Evolutionary conservation across 257 asterid species (phyloP).

Genomic region (Cordia subcordata): DNA sequence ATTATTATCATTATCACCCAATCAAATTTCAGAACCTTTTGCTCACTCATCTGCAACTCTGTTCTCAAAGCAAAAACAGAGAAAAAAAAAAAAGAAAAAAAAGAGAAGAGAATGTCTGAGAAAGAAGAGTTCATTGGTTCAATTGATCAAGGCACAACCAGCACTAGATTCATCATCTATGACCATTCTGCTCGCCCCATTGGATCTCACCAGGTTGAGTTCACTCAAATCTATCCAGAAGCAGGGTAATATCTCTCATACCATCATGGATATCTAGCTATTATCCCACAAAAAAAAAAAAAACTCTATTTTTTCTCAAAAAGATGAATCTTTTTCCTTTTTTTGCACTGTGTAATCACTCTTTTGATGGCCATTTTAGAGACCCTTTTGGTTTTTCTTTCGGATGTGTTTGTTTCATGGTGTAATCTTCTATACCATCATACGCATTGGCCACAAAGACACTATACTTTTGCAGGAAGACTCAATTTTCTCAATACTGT

Average conservation of each 20-base stretch:
- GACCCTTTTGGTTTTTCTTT: too few species aligned
- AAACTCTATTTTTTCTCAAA: background rate
- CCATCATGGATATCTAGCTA: background rate
- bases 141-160: slow-evolving; percentile 94
- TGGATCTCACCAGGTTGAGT: slow-evolving; percentile 89
- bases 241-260: slow-evolving; percentile 50
- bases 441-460: too few species aligned
- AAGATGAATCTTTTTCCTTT: background rate
- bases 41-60: too few species aligned
- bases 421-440: too few species aligned
- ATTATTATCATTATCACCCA: too few species aligned
- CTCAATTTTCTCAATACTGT: too few species aligned
- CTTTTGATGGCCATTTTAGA: background rate
- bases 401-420: too few species aligned
- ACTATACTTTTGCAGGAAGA: too few species aligned
- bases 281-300: too few species aligned
- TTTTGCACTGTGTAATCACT: background rate
- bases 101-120: slow-evolving; percentile 21
- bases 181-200: slow-evolving; percentile 53
- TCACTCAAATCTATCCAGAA: slow-evolving; percentile 83
- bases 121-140: slow-evolving; percentile 65
- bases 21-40: too few species aligned
- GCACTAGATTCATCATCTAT: slow-evolving; percentile 87
- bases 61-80: background rate
- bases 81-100: slow-evolving; percentile 4